Percentiles rank a stretch among this genome's conserved stretches.
These are phyloP conservation scores for Fraxinus baroniana DNA, from an alignment of 305 asterid species.

Conservation along the genomic window DNA sequence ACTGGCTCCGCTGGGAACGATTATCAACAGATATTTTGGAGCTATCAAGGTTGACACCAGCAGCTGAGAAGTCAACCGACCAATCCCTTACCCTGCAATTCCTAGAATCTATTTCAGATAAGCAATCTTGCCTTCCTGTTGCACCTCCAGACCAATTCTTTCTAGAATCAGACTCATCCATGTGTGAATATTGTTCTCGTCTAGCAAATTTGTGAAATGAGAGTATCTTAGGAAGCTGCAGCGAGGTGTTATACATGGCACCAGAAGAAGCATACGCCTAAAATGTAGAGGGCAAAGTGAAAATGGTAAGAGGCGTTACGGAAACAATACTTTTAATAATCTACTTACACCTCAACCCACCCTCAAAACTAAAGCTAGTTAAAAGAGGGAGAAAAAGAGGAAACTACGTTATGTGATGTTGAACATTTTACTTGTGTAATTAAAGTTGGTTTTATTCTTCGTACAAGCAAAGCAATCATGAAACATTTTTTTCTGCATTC, in stretches of 20 bases:
- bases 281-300: slow-evolving; percentile 27
- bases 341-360: slow-evolving; percentile 3
- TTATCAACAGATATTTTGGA: slow-evolving; percentile 68
- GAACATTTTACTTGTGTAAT: not conserved
- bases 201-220: slow-evolving; percentile 93
- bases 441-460: not conserved
- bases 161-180: slow-evolving; percentile 71
- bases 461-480: slow-evolving; percentile 5
- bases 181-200: slow-evolving; percentile 69
- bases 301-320: not conserved
- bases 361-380: slow-evolving; percentile 14
- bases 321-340: slow-evolving; percentile 18
- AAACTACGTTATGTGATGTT: not conserved
- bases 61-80: slow-evolving; percentile 96
- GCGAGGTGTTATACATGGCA: slow-evolving; percentile 52
- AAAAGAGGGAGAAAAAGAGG: not conserved
- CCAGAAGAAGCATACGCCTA: slow-evolving; percentile 95
- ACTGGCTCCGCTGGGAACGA: slow-evolving; percentile 66
- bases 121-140: slow-evolving; percentile 74
- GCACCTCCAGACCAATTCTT: slow-evolving; percentile 81
- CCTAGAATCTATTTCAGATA: slow-evolving; percentile 95
- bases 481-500: not conserved
- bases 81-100: slow-evolving; percentile 98
- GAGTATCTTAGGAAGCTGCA: slow-evolving; percentile 88
- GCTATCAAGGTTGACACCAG: slow-evolving; percentile 77